A percentile compares a stretch with the other conserved stretches of the same genome.
Evolutionary conservation across 805 yeast genomes (phyloP).

Genomic region (Myxozyma vanderwaltii): DNA sequence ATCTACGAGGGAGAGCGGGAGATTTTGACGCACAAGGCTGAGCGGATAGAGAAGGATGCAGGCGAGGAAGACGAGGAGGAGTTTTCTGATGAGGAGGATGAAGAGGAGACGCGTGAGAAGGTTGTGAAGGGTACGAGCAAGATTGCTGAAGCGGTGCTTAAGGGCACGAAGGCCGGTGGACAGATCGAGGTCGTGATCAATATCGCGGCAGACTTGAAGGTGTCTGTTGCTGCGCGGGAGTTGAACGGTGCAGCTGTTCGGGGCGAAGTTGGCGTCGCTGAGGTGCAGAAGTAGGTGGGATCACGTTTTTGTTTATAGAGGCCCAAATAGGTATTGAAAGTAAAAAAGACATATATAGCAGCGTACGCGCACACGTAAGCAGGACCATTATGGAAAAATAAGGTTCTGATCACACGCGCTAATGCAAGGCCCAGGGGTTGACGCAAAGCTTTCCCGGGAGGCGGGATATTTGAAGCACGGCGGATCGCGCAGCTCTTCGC

Average conservation of each 20-base stretch:
- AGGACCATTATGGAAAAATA: neutral
- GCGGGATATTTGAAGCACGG: neutral
- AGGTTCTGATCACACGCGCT: conserved; percentile 4
- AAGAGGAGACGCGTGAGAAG: conserved; percentile 85
- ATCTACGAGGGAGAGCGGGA: conserved; percentile 85
- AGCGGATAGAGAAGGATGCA: conserved; percentile 57
- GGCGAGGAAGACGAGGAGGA: conserved; percentile 52
- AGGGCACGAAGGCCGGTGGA: conserved; percentile 64
- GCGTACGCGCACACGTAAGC: neutral
- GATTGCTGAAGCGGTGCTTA: conserved; percentile 76
- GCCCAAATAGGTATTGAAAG: neutral
- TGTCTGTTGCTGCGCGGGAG: conserved; percentile 59
- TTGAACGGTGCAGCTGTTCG: conserved; percentile 33
- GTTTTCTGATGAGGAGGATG: conserved; percentile 52
- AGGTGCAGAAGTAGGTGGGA: conserved; percentile 10
- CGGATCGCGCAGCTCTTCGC: neutral
- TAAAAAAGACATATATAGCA: neutral
- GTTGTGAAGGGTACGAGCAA: conserved; percentile 69
- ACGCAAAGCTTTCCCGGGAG: neutral
- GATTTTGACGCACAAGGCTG: conserved; percentile 78
- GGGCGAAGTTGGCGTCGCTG: conserved; percentile 20
- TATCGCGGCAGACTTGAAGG: conserved; percentile 64
- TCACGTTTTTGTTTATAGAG: neutral
- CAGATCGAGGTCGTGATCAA: conserved; percentile 66
- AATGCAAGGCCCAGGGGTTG: conserved; percentile 16